Evolutionary conservation across 495 filamentous ascomycete genomes (phyloP).

Genomic region (Pyrenopolyporus hunteri): DNA sequence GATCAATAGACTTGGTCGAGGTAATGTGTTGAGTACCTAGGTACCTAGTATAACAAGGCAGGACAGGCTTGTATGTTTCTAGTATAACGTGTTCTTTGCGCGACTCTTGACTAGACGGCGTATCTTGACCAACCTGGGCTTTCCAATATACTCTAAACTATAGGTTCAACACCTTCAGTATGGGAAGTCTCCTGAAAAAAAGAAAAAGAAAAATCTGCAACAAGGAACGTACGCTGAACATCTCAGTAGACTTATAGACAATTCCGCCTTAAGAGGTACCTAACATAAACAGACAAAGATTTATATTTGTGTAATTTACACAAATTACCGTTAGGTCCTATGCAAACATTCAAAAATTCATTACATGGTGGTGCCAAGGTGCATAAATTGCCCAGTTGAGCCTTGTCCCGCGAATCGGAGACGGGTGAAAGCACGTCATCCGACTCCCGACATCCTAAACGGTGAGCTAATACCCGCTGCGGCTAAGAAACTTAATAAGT

Average conservation of each 20-base stretch:
- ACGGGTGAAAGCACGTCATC: slow-evolving; percentile 34
- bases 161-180: too few relatives aligned
- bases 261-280: too few relatives aligned
- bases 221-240: too few relatives aligned
- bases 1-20: background rate
- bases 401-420: slow-evolving; percentile 25
- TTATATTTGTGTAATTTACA: background rate
- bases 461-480: slow-evolving; percentile 25
- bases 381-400: slow-evolving; percentile 26
- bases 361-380: background rate
- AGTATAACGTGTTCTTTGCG: background rate
- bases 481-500: slow-evolving; percentile 21
- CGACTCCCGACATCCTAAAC: slow-evolving; percentile 34
- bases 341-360: too few relatives aligned
- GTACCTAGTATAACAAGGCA: background rate
- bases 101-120: background rate
- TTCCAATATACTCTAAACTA: too few relatives aligned
- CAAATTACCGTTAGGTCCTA: too few relatives aligned
- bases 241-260: too few relatives aligned
- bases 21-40: background rate
- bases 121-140: background rate
- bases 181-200: too few relatives aligned
- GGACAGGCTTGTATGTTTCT: background rate
- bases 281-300: too few relatives aligned
- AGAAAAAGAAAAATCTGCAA: too few relatives aligned